Base-by-base conservation (phyloP, 768 basidiomycete species). In the Rhodosporidiobolus sp. region DNA sequence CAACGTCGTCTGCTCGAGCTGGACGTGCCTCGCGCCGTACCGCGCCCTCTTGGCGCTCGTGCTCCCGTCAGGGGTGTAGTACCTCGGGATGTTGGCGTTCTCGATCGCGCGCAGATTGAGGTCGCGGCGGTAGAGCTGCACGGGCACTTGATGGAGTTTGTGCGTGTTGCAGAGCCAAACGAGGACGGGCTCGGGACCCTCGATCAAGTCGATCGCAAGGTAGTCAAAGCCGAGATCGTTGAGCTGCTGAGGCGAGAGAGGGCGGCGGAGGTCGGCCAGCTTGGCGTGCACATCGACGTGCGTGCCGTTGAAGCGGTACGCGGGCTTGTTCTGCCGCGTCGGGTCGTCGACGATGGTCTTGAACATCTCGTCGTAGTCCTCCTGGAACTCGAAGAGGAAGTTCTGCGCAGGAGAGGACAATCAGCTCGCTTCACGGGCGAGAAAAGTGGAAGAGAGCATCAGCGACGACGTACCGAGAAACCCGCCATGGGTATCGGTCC, bases 361-460 rank as follows among this genome's bases (percentile, higher is more conserved):
- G 45, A 68, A 90, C 55, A 98, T 83, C 3, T 84, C 81, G 69
- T 88, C 83, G 62, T 90, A 90, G 78, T 99, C 95, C 67, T 90
- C 89, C 70, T 88, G 85, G 75, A 87, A 88, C 79, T 93, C 91
- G 26, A 88, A 86, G 12, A 99, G 88, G 80, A 99, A 90, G 0
- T 88, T 91, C 94, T 95, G 75, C 30, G 61, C 4, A 34, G 3
- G 10, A 22, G 22, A 34, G 54, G 20, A 28, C 57, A 52, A 50
- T 43, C 60, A 64, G 20, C 28, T 26, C n/a, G 28, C 0, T 55
- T 22, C 30, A 38, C 30, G 5, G 24, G 20, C 46, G 32, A 34
- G n/a, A n/a, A n/a, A n/a, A n/a, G n/a, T n/a, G 34, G 20, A 58
- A 30, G 35, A 16, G 20, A 14, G 20, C 30, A 7, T 8, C 22